Evolutionary conservation across 805 yeast species (phyloP).

Genomic region (Candida piceae): DNA sequence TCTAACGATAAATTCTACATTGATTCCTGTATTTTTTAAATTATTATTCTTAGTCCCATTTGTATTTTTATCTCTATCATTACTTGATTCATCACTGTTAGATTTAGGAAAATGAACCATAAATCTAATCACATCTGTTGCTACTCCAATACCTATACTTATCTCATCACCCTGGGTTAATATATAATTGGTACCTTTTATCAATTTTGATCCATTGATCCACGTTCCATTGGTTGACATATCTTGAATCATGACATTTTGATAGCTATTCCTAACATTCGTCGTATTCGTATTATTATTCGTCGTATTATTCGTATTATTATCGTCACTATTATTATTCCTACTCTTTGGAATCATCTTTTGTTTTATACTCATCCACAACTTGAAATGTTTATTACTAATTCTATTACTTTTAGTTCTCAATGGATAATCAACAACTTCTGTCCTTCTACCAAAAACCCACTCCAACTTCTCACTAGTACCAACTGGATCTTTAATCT

Average conservation of each 20-base stretch:
- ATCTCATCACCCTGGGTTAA: constrained; percentile 91
- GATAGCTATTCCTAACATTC: too few species aligned
- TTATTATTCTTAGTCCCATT: constrained; percentile 5
- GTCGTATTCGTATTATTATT: constrained; percentile 6
- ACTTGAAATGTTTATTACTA: constrained; percentile 64
- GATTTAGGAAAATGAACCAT: constrained; percentile 43
- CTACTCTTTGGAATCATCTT: constrained; percentile 28
- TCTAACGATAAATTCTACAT: constrained; percentile 59
- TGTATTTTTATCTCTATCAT: neutral
- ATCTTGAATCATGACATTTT: constrained; percentile 59
- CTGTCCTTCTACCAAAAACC: constrained; percentile 63
- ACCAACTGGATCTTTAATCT: constrained; percentile 10
- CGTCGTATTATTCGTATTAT: constrained; percentile 4
- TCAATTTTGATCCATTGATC: constrained; percentile 68
- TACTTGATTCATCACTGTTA: constrained; percentile 26
- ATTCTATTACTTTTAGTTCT: constrained; percentile 57
- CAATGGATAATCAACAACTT: constrained; percentile 55
- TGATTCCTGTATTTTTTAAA: constrained; percentile 24
- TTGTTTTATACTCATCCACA: constrained; percentile 60
- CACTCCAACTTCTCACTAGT: constrained; percentile 26
- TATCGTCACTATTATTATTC: constrained; percentile 2
- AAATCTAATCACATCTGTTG: constrained; percentile 56
- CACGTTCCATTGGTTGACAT: constrained; percentile 90
- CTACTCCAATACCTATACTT: constrained; percentile 81
- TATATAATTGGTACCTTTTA: constrained; percentile 73